phyloP scores from a whole-genome alignment of 148 eudicot genomes.

The Fagopyrum esculentum region DNA sequence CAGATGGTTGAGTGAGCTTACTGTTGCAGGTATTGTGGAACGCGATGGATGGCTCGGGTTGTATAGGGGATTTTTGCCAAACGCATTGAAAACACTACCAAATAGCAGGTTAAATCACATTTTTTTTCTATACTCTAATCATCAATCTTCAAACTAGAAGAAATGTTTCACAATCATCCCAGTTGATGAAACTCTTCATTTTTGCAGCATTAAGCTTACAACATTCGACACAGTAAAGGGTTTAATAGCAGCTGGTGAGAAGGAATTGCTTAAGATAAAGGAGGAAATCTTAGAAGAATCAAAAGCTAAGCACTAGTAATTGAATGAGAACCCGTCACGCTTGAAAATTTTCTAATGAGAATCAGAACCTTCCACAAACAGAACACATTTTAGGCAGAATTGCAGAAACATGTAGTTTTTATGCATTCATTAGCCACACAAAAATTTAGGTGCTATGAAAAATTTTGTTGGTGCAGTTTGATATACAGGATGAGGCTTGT shows the following conservation, averaged over 20 bases:
- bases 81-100: constrained; percentile 79
- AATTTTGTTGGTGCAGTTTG: constrained; percentile 3
- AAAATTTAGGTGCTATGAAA: neutral
- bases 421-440: neutral
- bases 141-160: neutral
- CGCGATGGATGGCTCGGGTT: constrained; percentile 84
- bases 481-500: neutral
- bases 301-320: constrained; percentile 18
- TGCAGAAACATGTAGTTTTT: neutral
- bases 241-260: constrained; percentile 67
- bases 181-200: constrained; percentile 3
- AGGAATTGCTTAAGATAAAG: constrained; percentile 52
- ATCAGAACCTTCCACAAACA: neutral
- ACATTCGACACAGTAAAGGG: constrained; percentile 80
- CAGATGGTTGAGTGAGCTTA: neutral
- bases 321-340: neutral
- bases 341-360: neutral
- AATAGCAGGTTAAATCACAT: constrained; percentile 61
- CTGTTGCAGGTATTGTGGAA: constrained; percentile 66
- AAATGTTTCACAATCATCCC: neutral
- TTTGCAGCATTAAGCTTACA: constrained; percentile 84
- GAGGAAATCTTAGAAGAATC: constrained; percentile 47
- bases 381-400: neutral
- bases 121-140: neutral
- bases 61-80: constrained; percentile 91